A percentile compares a stretch with the other conserved stretches of the same genome.
These are phyloP conservation scores for Candida ortonii DNA, from an alignment of 805 yeast species.

Conservation along the genomic window DNA sequence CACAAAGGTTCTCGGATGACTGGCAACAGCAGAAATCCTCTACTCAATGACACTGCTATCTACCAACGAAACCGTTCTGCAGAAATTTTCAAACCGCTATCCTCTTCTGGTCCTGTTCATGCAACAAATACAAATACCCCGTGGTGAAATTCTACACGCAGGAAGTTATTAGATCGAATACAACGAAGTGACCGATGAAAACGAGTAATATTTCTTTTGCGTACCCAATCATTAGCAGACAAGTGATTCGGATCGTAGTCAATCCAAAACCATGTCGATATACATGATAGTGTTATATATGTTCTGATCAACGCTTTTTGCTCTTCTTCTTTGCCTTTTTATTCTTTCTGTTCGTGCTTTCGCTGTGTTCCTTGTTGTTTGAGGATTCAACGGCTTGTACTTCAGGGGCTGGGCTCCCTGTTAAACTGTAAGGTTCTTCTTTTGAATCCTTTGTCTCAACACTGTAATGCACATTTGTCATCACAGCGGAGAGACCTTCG, in stretches of 20 bases:
- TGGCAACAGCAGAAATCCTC: constrained; percentile 1
- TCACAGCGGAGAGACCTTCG: constrained; percentile 26
- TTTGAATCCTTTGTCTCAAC: constrained; percentile 14
- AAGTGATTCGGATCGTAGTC: too few relatives aligned
- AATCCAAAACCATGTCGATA: background rate
- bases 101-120: constrained; percentile 4
- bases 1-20: too few relatives aligned
- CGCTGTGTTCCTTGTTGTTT: background rate
- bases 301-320: constrained; percentile 22
- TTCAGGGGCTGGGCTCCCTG: constrained; percentile 9
- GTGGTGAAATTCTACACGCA: too few relatives aligned
- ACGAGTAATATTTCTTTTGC: too few relatives aligned
- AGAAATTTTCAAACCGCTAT: constrained; percentile 9
- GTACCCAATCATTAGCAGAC: too few relatives aligned
- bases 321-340: constrained; percentile 25
- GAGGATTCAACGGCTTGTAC: background rate
- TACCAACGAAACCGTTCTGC: constrained; percentile 12
- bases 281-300: too few relatives aligned
- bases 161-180: too few relatives aligned
- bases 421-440: constrained; percentile 1
- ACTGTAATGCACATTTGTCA: constrained; percentile 22
- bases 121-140: constrained; percentile 7
- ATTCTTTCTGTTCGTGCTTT: constrained; percentile 10
- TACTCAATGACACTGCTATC: constrained; percentile 12
- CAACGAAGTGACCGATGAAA: too few relatives aligned